These are phyloP conservation scores for Mortierella sp. DNA, from an alignment of 371 early-diverging fungal species.

Conservation along the genomic window DNA sequence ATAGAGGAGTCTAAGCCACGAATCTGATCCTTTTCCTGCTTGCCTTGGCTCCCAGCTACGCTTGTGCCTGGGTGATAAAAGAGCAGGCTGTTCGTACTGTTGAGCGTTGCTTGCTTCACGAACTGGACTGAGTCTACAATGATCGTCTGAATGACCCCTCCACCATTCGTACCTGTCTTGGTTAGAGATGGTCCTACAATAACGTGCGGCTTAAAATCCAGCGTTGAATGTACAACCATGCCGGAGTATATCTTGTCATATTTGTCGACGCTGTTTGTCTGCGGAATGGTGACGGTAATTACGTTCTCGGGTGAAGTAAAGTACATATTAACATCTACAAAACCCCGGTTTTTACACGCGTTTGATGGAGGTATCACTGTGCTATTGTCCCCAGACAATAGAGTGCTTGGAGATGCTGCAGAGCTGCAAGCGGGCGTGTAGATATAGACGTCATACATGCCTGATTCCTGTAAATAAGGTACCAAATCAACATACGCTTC, in stretches of 20 bases:
- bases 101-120: conserved; percentile 62
- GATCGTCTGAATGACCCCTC: conserved; percentile 41
- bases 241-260: conserved; percentile 62
- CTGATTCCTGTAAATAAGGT: conserved; percentile 74
- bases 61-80: conserved; percentile 27
- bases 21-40: not conserved
- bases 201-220: conserved; percentile 64
- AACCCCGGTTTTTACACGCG: conserved; percentile 36
- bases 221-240: conserved; percentile 59
- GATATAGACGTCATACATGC: conserved; percentile 72
- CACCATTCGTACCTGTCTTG: conserved; percentile 37
- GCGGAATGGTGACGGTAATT: conserved; percentile 55
- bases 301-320: conserved; percentile 47
- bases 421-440: conserved; percentile 69
- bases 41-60: not conserved
- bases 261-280: conserved; percentile 51
- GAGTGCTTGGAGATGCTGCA: conserved; percentile 46
- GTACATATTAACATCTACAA: conserved; percentile 48
- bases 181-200: conserved; percentile 51
- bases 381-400: conserved; percentile 22
- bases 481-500: conserved; percentile 62
- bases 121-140: conserved; percentile 68
- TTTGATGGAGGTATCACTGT: conserved; percentile 41
- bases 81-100: conserved; percentile 46
- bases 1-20: conserved; percentile 33